A percentile compares a stretch with the other conserved stretches of the same genome.
These are phyloP conservation scores for Solanum neorickii DNA, from an alignment of 257 asterid species.

Conservation along the genomic window DNA sequence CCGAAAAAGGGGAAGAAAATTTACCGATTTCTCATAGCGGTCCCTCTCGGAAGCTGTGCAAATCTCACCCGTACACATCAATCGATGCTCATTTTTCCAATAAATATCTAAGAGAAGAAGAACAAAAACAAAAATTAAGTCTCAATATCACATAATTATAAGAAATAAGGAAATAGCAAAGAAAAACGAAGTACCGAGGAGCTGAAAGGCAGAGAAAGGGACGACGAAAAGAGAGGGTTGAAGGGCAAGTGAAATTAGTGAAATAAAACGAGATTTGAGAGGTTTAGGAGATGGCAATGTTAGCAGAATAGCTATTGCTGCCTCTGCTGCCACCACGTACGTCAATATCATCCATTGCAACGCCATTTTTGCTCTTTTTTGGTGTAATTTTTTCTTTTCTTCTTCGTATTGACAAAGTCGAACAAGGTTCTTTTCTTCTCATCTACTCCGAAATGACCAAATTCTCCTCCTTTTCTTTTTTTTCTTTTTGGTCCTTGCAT, in stretches of 20 bases:
- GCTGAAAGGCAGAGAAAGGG: constrained; percentile 85
- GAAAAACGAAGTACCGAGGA: constrained; percentile 36
- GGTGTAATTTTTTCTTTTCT: no score
- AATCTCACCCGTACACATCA: constrained; percentile 71
- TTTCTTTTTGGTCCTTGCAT: no score
- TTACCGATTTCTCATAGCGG: constrained; percentile 90
- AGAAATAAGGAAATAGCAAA: not conserved
- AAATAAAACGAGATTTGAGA: constrained; percentile 45
- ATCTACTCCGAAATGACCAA: no score
- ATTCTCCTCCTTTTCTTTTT: no score
- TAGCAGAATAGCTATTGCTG: constrained; percentile 48
- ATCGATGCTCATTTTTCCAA: constrained; percentile 82
- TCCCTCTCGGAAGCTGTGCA: constrained; percentile 87
- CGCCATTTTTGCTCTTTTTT: constrained; percentile 30
- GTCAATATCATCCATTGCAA: constrained; percentile 73
- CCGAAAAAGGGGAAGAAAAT: not conserved
- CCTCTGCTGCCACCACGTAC: constrained; percentile 86
- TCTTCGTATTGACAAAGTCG: not conserved
- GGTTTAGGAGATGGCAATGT: constrained; percentile 72
- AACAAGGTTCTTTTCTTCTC: not conserved
- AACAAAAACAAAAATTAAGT: not conserved
- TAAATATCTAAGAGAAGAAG: constrained; percentile 43
- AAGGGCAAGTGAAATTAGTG: constrained; percentile 52
- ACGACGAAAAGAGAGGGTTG: constrained; percentile 73
- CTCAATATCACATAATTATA: not conserved